Conservation (phyloP, 768 basidiomycete species). For the Pulveroboletus sp. region DNA sequence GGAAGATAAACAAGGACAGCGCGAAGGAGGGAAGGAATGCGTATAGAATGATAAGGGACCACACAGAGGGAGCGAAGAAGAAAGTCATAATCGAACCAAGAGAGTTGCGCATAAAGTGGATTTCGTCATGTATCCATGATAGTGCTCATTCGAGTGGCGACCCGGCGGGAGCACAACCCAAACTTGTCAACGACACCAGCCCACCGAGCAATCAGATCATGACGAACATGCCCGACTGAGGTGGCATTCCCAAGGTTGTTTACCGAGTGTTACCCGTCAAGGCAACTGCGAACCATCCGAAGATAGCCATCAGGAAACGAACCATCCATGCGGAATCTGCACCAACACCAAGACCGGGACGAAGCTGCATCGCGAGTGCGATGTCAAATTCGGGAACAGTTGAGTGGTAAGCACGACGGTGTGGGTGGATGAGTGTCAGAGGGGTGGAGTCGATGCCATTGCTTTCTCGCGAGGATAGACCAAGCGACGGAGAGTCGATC, state of each 20-base stretch:
- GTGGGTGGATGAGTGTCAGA: conserved; percentile 17
- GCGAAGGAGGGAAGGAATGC: background rate
- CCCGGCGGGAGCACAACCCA: background rate
- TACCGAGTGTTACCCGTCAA: conserved; percentile 35
- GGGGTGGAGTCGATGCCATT: conserved; percentile 1
- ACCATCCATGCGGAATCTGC: conserved; percentile 79
- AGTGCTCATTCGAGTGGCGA: background rate
- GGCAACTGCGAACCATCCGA: conserved; percentile 70
- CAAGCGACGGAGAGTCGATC: conserved; percentile 19
- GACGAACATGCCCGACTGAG: too few species aligned
- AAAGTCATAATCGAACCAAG: conserved; percentile 1
- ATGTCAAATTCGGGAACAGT: conserved; percentile 52
- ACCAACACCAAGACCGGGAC: conserved; percentile 64
- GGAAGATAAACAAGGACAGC: background rate
- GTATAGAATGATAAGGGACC: background rate
- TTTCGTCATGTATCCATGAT: conserved; percentile 3
- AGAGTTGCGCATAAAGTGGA: conserved; percentile 3
- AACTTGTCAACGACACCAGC: background rate
- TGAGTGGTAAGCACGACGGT: conserved; percentile 33
- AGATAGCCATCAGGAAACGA: conserved; percentile 72
- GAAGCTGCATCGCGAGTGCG: conserved; percentile 73
- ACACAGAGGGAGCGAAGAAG: background rate
- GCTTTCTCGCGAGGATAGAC: conserved; percentile 8
- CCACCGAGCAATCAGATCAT: too few species aligned
- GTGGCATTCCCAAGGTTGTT: conserved; percentile 1